Conservation (phyloP, 2,329 filamentous ascomycete species). For the Paramyrothecium roridum region DNA sequence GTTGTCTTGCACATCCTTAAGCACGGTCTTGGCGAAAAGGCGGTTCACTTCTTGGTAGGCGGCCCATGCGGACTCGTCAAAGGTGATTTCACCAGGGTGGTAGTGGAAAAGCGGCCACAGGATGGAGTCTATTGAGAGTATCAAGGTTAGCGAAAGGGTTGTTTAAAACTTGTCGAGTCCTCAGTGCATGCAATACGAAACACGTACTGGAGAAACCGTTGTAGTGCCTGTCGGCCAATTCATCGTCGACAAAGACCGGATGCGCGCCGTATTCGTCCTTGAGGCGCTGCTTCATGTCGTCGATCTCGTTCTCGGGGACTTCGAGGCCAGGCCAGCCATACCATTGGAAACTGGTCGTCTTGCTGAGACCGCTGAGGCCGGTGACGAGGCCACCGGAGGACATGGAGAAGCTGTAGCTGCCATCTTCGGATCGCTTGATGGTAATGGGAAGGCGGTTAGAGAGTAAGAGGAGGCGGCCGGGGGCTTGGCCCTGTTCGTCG, state of each 20-base stretch:
- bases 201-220: conserved; percentile 92
- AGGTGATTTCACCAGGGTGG: conserved; percentile 96
- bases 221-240: conserved; percentile 92
- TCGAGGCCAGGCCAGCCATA: conserved; percentile 97
- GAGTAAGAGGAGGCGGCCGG: conserved; percentile 70
- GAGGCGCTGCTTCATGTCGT: conserved; percentile 70
- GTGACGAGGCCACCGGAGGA: conserved; percentile 95
- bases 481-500: conserved; percentile 27
- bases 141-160: background rate
- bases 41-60: conserved; percentile 92
- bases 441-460: conserved; percentile 96
- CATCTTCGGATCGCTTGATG: conserved; percentile 90
- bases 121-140: conserved; percentile 70
- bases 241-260: conserved; percentile 89
- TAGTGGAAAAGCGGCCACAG: conserved; percentile 99
- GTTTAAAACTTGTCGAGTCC: background rate
- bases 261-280: conserved; percentile 86
- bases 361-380: conserved; percentile 85
- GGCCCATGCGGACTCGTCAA: conserved; percentile 91
- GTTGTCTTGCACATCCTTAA: conserved; percentile 84
- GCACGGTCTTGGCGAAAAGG: conserved; percentile 84
- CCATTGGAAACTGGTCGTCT: conserved; percentile 95
- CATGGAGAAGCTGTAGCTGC: conserved; percentile 91
- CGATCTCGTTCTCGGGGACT: conserved; percentile 79
- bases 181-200: background rate